Conservation (phyloP, 2,329 filamentous ascomycete species). For the Fusarium globosum region DNA sequence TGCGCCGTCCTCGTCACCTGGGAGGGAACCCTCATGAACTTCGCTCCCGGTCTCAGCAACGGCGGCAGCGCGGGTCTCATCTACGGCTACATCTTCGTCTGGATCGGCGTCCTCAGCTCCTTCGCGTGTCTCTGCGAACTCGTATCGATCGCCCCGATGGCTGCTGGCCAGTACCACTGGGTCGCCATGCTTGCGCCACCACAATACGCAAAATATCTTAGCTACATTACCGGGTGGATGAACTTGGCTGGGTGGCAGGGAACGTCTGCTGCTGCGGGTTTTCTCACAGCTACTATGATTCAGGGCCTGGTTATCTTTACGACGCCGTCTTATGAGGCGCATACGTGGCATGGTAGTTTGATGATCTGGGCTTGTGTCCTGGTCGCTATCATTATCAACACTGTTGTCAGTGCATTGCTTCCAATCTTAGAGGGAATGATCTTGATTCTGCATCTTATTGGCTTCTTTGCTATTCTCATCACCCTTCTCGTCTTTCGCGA, state of each 20-base stretch:
- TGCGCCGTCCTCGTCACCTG: slow-evolving; percentile 44
- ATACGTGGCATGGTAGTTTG: slow-evolving; percentile 46
- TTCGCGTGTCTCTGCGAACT: slow-evolving; percentile 41
- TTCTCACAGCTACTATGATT: slow-evolving; percentile 44
- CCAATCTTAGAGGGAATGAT: slow-evolving; percentile 55
- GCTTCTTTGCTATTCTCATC: slow-evolving; percentile 57
- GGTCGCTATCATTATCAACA: slow-evolving; percentile 55
- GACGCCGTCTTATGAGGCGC: slow-evolving; percentile 24
- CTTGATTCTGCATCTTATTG: slow-evolving; percentile 56
- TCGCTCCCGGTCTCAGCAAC: slow-evolving; percentile 40
- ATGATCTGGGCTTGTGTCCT: slow-evolving; percentile 53
- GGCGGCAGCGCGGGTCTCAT: slow-evolving; percentile 53
- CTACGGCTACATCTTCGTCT: slow-evolving; percentile 64
- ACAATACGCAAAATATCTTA: slow-evolving; percentile 46
- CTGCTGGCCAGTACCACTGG: slow-evolving; percentile 42
- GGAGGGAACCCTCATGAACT: slow-evolving; percentile 45
- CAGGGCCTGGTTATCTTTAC: slow-evolving; percentile 41
- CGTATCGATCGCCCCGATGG: slow-evolving; percentile 39
- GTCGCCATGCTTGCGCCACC: slow-evolving; percentile 41
- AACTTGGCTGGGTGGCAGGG: slow-evolving; percentile 45
- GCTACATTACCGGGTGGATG: slow-evolving; percentile 44
- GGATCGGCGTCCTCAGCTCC: slow-evolving; percentile 54
- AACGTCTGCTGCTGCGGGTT: slow-evolving; percentile 37
- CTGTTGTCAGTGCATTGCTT: slow-evolving; percentile 44
- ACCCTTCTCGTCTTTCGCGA: slow-evolving; percentile 48